These are phyloP conservation scores for Phyllosticta paracitricarpa DNA, from an alignment of 2,329 filamentous ascomycete genomes.

Conservation along the genomic window DNA sequence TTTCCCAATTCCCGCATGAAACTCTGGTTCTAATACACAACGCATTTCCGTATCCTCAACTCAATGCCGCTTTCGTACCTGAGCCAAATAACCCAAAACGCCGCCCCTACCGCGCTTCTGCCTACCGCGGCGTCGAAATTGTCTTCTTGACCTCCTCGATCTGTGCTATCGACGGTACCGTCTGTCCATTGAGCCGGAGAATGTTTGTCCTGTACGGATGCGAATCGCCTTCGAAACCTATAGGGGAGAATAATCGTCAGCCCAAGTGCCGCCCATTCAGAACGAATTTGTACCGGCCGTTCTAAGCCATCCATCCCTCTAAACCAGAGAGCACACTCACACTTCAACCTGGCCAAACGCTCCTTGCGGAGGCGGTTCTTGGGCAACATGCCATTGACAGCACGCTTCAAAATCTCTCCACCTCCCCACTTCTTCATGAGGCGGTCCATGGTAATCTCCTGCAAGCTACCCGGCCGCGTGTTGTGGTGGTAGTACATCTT, in stretches of 20 bases:
- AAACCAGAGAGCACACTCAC: constrained; percentile 30
- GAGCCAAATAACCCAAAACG: constrained; percentile 5
- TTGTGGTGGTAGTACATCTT: constrained; percentile 96
- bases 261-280: background rate
- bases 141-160: constrained; percentile 29
- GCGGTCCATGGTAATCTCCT: constrained; percentile 85
- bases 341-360: constrained; percentile 77
- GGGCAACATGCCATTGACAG: constrained; percentile 93
- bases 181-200: constrained; percentile 56
- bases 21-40: background rate
- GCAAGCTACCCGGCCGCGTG: constrained; percentile 77
- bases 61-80: constrained; percentile 2
- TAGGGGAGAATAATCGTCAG: background rate
- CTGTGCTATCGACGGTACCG: constrained; percentile 14
- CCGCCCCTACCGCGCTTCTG: background rate
- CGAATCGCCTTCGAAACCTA: constrained; percentile 77
- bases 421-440: constrained; percentile 93
- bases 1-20: background rate
- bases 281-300: background rate
- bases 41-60: background rate
- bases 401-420: constrained; percentile 79
- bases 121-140: constrained; percentile 17
- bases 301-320: background rate
- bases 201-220: constrained; percentile 92
- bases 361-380: constrained; percentile 91